These are phyloP conservation scores for Citrus mangshanensis DNA, from an alignment of 345 rosid genomes.

Conservation along the genomic window DNA sequence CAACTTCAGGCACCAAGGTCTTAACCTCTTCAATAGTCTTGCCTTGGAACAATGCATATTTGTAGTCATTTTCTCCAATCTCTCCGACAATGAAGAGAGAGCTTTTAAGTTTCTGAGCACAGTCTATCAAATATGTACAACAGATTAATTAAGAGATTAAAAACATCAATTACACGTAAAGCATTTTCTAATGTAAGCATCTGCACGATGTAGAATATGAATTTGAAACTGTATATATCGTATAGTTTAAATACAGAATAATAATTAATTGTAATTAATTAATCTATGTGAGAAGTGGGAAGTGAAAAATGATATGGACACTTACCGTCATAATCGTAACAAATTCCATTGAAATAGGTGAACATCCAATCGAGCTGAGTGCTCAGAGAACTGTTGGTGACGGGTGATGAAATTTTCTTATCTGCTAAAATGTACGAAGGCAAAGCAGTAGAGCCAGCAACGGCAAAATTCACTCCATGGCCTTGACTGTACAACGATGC, in stretches of 20 bases:
- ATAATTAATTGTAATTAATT: too few relatives aligned
- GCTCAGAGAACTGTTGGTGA: constrained; percentile 28
- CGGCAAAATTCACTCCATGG: constrained; percentile 34
- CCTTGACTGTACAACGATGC: background rate
- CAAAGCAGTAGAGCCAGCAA: constrained; percentile 32
- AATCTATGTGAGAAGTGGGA: too few relatives aligned
- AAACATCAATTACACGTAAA: too few relatives aligned
- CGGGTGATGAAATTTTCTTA: constrained; percentile 17
- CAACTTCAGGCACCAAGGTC: constrained; percentile 30
- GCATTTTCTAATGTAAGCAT: too few relatives aligned
- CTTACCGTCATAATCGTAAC: background rate
- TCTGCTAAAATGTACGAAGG: constrained; percentile 7
- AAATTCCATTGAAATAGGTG: constrained; percentile 19
- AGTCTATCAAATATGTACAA: background rate
- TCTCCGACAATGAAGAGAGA: constrained; percentile 33
- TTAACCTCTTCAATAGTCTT: constrained; percentile 17
- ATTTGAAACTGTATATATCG: too few relatives aligned
- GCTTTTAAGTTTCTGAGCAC: constrained; percentile 14
- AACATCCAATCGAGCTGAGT: constrained; percentile 30
- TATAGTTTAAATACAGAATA: too few relatives aligned
- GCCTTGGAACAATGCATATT: constrained; percentile 27
- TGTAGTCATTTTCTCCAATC: constrained; percentile 41
- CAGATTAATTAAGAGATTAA: background rate
- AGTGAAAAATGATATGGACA: background rate
- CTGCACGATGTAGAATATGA: too few relatives aligned